Conservation (phyloP, 2,329 filamentous ascomycete genomes). For the Emericellopsis atlantica region DNA sequence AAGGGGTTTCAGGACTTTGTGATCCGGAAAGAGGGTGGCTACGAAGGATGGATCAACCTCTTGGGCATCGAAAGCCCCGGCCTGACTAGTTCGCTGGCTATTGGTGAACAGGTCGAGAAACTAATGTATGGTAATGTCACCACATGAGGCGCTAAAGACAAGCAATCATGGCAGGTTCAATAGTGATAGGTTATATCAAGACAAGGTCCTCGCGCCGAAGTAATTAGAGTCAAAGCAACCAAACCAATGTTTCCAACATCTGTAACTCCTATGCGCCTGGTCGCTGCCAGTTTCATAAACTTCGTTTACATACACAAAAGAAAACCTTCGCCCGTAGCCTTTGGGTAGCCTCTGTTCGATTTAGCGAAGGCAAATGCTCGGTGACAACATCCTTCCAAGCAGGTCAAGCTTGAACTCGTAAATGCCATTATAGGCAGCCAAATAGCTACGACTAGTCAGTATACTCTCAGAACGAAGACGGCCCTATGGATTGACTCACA, state of each 20-base stretch:
- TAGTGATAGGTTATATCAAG: too few relatives aligned
- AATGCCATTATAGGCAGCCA: slow-evolving; percentile 59
- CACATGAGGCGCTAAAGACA: neutral
- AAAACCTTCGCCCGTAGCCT: too few relatives aligned
- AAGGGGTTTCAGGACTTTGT: slow-evolving; percentile 76
- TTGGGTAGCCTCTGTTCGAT: neutral
- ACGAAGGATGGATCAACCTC: slow-evolving; percentile 74
- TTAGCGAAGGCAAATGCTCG: slow-evolving; percentile 41
- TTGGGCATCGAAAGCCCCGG: slow-evolving; percentile 90
- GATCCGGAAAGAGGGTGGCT: slow-evolving; percentile 65
- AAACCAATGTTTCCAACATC: too few relatives aligned
- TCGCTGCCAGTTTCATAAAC: too few relatives aligned
- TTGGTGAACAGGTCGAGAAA: slow-evolving; percentile 60
- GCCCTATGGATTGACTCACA: slow-evolving; percentile 32
- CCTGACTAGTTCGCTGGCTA: slow-evolving; percentile 74
- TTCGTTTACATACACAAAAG: too few relatives aligned
- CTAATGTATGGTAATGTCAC: slow-evolving; percentile 28
- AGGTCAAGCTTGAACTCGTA: slow-evolving; percentile 61
- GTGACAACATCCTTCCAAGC: slow-evolving; percentile 44
- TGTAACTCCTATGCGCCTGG: too few relatives aligned
- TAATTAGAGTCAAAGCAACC: too few relatives aligned
- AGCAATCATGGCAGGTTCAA: too few relatives aligned
- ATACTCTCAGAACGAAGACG: neutral
- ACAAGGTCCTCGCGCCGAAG: too few relatives aligned
- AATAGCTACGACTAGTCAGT: slow-evolving; percentile 31